These are phyloP conservation scores for Tetracladium setigerum DNA, from an alignment of 495 filamentous ascomycete species.

Conservation along the genomic window DNA sequence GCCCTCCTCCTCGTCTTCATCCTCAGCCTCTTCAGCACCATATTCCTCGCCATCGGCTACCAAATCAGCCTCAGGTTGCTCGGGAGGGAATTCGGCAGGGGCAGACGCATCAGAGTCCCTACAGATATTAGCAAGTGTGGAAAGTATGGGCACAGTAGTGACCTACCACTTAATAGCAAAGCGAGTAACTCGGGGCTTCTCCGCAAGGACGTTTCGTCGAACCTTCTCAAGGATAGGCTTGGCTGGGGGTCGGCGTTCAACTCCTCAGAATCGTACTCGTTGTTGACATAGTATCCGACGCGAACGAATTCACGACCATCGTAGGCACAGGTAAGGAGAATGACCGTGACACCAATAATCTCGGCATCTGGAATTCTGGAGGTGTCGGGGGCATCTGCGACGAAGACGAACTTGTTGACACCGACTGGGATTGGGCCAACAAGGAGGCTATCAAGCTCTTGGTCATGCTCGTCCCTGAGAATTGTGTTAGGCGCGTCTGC, in stretches of 20 bases:
- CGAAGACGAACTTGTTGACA: conserved; percentile 97
- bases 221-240: conserved; percentile 91
- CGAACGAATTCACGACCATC: conserved; percentile 95
- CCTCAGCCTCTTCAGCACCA: too few species aligned
- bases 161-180: conserved; percentile 98
- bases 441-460: conserved; percentile 93
- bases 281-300: conserved; percentile 98
- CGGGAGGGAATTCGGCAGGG: conserved; percentile 90
- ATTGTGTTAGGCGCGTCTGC: conserved; percentile 21
- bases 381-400: conserved; percentile 86
- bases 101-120: conserved; percentile 97
- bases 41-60: conserved; percentile 83
- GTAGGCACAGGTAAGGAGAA: conserved; percentile 93
- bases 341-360: conserved; percentile 93
- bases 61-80: conserved; percentile 90
- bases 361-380: conserved; percentile 86
- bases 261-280: conserved; percentile 92
- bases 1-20: conserved; percentile 49
- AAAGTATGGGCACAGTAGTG: neutral
- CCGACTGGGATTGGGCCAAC: conserved; percentile 95
- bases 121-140: conserved; percentile 15
- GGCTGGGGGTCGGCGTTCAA: conserved; percentile 79
- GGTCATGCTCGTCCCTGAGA: conserved; percentile 83
- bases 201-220: conserved; percentile 82
- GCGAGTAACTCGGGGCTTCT: conserved; percentile 93